phyloP scores from a whole-genome alignment of 2,329 filamentous ascomycete species.

The Pseudogymnoascus destructans region DNA sequence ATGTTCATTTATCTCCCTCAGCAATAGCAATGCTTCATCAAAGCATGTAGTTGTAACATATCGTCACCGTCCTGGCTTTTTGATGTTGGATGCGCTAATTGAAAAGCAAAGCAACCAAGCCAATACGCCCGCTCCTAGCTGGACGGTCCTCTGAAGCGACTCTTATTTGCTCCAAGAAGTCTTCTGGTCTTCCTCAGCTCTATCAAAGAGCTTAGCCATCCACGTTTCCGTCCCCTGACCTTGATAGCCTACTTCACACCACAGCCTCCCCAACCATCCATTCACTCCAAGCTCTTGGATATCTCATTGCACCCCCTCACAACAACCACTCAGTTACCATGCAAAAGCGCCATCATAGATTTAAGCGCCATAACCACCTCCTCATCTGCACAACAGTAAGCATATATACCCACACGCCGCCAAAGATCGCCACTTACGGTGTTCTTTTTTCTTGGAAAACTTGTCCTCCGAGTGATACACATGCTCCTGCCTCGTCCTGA shows the following conservation, averaged over 20 bases:
- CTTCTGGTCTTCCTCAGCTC: background rate
- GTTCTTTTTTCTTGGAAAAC: conserved; percentile 61
- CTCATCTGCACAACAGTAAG: conserved; percentile 29
- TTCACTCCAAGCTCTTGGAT: background rate
- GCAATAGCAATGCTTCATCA: background rate
- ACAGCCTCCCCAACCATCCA: background rate
- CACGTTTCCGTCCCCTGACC: background rate
- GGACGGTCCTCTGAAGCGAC: background rate
- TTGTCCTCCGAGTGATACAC: conserved; percentile 61
- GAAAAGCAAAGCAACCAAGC: background rate
- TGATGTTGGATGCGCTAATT: background rate
- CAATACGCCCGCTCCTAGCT: background rate
- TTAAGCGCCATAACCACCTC: conserved; percentile 52
- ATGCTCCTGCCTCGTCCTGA: conserved; percentile 66
- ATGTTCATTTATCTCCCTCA: background rate
- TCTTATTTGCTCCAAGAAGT: background rate
- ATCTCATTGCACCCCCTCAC: background rate
- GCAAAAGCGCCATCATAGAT: conserved; percentile 43
- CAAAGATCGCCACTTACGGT: conserved; percentile 46
- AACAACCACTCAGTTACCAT: background rate
- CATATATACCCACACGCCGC: background rate
- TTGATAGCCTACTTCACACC: background rate
- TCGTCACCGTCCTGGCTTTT: background rate
- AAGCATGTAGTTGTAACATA: background rate
- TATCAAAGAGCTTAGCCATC: background rate